Conservation (phyloP, 208 protist species). For the Acanthamoeba pearcei region DNA sequence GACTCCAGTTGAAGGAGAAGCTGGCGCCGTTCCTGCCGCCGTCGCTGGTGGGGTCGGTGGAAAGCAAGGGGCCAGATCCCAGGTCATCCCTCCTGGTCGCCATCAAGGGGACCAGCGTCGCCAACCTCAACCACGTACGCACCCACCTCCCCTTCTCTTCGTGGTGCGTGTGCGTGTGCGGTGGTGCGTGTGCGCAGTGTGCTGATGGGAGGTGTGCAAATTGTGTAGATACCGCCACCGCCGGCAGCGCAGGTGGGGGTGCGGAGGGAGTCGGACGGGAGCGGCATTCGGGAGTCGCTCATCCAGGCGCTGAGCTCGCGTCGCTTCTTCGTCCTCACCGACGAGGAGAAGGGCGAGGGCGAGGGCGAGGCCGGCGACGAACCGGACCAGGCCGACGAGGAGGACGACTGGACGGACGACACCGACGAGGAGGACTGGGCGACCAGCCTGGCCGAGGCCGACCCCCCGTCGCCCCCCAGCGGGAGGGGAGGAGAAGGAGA, state of each 20-base stretch:
- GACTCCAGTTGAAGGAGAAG: not conserved
- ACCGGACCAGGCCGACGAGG: too few relatives aligned
- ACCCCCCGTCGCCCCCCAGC: too few relatives aligned
- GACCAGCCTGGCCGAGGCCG: not conserved
- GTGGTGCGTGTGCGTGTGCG: too few relatives aligned
- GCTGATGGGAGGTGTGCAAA: too few relatives aligned
- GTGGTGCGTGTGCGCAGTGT: not conserved
- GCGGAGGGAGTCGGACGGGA: not conserved
- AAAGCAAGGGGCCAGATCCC: not conserved
- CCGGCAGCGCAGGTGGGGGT: not conserved
- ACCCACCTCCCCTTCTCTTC: not conserved
- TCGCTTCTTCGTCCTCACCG: not conserved
- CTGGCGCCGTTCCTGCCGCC: not conserved
- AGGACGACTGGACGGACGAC: not conserved
- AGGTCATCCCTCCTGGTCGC: not conserved
- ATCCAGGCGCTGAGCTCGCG: not conserved
- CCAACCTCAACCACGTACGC: slow-evolving; percentile 22
- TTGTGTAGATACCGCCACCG: not conserved
- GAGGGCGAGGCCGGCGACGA: not conserved
- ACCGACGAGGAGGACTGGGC: not conserved
- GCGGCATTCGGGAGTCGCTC: not conserved
- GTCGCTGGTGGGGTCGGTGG: not conserved
- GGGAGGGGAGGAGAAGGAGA: too few relatives aligned
- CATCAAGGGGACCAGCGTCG: not conserved
- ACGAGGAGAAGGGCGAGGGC: not conserved